Percentiles rank a stretch among this genome's conserved stretches.
Conservation (phyloP, 2,329 filamentous ascomycete genomes). For the Neonectria magnoliae region DNA sequence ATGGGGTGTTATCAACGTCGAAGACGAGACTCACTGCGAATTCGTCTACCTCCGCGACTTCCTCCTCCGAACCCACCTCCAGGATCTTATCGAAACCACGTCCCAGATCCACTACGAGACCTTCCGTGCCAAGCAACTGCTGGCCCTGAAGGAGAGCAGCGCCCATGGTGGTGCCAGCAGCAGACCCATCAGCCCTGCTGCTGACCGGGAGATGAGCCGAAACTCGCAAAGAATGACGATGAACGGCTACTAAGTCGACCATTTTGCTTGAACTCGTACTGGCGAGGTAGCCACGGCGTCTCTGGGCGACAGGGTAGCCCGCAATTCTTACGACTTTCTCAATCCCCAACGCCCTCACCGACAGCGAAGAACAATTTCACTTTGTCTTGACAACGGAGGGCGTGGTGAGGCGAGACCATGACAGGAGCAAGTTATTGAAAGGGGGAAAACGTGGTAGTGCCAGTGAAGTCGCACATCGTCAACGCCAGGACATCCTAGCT, state of each 20-base stretch:
- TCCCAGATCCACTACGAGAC: conserved; percentile 99
- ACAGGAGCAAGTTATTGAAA: conserved; percentile 25
- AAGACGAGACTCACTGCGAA: conserved; percentile 99
- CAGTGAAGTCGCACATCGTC: conserved; percentile 7
- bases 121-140: conserved; percentile 98
- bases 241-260: conserved; percentile 86
- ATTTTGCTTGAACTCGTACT: conserved; percentile 44
- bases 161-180: conserved; percentile 80
- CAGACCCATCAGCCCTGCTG: conserved; percentile 92
- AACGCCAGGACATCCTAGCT: conserved; percentile 5
- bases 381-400: conserved; percentile 32
- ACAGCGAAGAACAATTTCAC: conserved; percentile 39
- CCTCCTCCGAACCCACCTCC: conserved; percentile 95
- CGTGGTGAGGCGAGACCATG: conserved; percentile 37
- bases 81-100: conserved; percentile 98
- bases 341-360: conserved; percentile 46
- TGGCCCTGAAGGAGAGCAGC: conserved; percentile 98
- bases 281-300: conserved; percentile 49
- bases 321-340: conserved; percentile 45
- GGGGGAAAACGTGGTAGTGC: conserved; percentile 17
- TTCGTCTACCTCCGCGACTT: conserved; percentile 99
- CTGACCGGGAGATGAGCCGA: conserved; percentile 95
- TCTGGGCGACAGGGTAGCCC: conserved; percentile 44
- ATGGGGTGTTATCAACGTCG: conserved; percentile 99
- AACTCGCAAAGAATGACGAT: conserved; percentile 97